A percentile compares a stretch with the other conserved stretches of the same genome.
These are phyloP conservation scores for Ascoidea asiatica DNA, from an alignment of 805 yeast species.

Conservation along the genomic window DNA sequence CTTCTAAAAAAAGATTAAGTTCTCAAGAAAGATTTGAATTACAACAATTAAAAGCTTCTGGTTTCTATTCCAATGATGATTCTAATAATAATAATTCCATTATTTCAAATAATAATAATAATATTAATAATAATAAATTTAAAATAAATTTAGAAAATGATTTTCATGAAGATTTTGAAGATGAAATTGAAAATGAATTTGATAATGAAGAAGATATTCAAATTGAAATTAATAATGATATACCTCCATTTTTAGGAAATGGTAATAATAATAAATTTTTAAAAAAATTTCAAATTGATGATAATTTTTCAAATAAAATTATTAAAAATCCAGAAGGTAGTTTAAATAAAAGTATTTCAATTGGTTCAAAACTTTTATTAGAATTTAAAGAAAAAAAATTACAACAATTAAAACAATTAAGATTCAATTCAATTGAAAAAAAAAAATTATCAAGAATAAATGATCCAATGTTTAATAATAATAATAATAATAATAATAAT, in stretches of 20 bases:
- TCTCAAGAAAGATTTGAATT: constrained; percentile 91
- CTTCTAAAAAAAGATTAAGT: constrained; percentile 35
- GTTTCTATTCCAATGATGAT: constrained; percentile 37
- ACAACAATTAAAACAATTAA: constrained; percentile 29
- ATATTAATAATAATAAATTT: constrained; percentile 12
- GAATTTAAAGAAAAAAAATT: constrained; percentile 49
- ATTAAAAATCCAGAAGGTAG: constrained; percentile 70
- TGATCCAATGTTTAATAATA: constrained; percentile 3
- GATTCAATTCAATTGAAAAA: constrained; percentile 21
- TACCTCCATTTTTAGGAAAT: constrained; percentile 51
- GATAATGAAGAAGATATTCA: constrained; percentile 43
- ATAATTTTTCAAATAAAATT: constrained; percentile 38
- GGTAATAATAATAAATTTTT: constrained; percentile 5
- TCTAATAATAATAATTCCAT: constrained; percentile 13
- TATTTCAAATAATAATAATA: constrained; percentile 8
- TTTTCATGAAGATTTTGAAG: too few relatives aligned
- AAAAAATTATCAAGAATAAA: constrained; percentile 16
- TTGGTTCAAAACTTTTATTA: constrained; percentile 56
- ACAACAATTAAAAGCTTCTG: constrained; percentile 69
- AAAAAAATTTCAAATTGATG: constrained; percentile 21
- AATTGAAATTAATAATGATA: constrained; percentile 54
- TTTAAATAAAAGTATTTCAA: constrained; percentile 57
- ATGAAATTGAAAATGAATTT: not conserved
- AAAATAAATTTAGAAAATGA: constrained; percentile 19
- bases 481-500: not conserved